Evolutionary conservation across 345 rosid genomes (phyloP), one percentile per base, ranked within the genome.

Genomic region (Fremontodendron californicum): DNA sequence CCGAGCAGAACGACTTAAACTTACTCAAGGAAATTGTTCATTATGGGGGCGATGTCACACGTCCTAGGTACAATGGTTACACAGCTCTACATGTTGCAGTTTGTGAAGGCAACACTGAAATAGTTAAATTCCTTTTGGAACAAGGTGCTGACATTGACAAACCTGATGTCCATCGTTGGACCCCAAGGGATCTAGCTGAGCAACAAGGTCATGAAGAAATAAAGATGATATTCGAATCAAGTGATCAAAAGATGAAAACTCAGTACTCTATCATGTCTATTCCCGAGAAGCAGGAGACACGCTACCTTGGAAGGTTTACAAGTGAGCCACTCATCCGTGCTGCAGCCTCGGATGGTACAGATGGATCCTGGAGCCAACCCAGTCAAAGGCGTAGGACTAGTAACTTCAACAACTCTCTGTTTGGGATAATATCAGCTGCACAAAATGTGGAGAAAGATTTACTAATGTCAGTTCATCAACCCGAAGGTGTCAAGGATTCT

Each of bases 121-220:
- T 90, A 19, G 93, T 92, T 5, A 87, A 81, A 77, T 95, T 82
- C 84, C 91, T 95, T 6, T 61, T 95, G 45, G 87, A 87, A 40
- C 85, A 86, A 71, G 97, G 98, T 4, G 93, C 96, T 0, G 84
- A 90, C 19, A 71, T 88, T n/a, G 93, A 92, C 83, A 84, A 85
- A 80, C 88, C 83, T 1, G 94, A 90, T 40, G 63, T 54, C 80
- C 83, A 86, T 3, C 84, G 91, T 21, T 93, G 99, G 97, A 89
- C 90, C 6, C 86, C 97, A 0, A 82, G 82, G 78, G 90, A 84
- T 77, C 89, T 95, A 66, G 98, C 97, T 6, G 97, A 90, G 13
- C 97, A 93, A 77, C 98, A 93, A 61, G 96, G 93, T 3, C 98
- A 90, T 16, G 94, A 91, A 66, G 93, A 93, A 42, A 92, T 93